A percentile compares a stretch with the other conserved stretches of the same genome.
phyloP scores from a whole-genome alignment of 2,329 filamentous ascomycete species.

The Fusarium continuum region DNA sequence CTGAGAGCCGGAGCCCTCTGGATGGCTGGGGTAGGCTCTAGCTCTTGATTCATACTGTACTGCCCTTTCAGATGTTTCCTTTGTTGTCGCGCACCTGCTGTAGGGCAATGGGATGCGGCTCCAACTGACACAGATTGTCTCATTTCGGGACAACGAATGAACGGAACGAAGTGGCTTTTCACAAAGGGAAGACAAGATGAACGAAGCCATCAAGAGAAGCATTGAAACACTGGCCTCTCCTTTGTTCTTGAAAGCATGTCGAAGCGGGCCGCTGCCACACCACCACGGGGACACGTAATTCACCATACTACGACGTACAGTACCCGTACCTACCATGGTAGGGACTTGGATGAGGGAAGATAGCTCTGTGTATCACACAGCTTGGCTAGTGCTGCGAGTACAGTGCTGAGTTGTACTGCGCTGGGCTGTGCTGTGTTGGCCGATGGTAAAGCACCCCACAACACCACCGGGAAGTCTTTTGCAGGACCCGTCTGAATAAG shows the following conservation, averaged over 20 bases:
- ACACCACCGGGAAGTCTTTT: conserved; percentile 27
- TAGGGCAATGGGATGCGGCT: conserved; percentile 4
- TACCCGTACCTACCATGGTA: background rate
- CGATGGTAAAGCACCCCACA: conserved; percentile 29
- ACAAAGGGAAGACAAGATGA: conserved; percentile 16
- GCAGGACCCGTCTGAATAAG: conserved; percentile 11
- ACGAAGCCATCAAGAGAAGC: conserved; percentile 16
- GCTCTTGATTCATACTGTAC: background rate
- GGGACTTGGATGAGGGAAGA: background rate
- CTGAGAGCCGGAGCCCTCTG: conserved; percentile 1
- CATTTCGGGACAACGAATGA: conserved; percentile 24
- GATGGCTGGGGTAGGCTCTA: conserved; percentile 3
- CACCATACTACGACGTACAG: background rate
- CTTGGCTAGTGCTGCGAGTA: background rate
- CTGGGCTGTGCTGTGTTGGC: conserved; percentile 11
- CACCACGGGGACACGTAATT: conserved; percentile 11
- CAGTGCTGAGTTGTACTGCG: conserved; percentile 13
- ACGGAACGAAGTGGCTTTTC: background rate
- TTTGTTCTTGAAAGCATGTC: conserved; percentile 27
- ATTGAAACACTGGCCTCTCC: conserved; percentile 38
- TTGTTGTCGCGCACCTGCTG: conserved; percentile 25
- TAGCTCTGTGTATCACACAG: conserved; percentile 17
- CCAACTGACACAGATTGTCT: conserved; percentile 10
- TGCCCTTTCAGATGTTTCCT: background rate
- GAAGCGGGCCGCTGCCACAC: conserved; percentile 31